These are phyloP conservation scores for Calocera viscosa DNA, from an alignment of 768 basidiomycete species.

Conservation along the genomic window DNA sequence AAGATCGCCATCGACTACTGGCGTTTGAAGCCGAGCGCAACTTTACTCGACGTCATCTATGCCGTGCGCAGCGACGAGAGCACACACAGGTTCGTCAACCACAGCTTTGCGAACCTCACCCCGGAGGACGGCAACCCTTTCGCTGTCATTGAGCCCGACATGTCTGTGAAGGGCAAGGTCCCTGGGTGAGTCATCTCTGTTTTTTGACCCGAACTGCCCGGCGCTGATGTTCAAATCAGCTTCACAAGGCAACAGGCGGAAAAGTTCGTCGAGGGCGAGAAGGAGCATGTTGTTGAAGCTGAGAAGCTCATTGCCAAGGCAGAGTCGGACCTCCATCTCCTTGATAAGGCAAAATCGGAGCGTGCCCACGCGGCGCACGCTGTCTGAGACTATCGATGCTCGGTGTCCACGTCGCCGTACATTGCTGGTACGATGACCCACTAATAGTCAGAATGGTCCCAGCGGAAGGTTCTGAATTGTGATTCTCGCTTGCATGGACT, in stretches of 20 bases:
- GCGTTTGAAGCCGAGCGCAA: slow-evolving; percentile 61
- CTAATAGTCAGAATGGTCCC: no score
- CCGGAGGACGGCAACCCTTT: slow-evolving; percentile 80
- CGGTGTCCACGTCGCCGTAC: no score
- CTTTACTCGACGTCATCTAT: slow-evolving; percentile 75
- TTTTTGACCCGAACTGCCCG: background rate
- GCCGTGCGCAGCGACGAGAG: slow-evolving; percentile 89
- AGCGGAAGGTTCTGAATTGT: no score
- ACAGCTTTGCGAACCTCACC: slow-evolving; percentile 81
- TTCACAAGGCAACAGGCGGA: slow-evolving; percentile 29
- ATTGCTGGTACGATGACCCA: no score
- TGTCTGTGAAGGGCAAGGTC: slow-evolving; percentile 65
- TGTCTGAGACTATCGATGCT: background rate
- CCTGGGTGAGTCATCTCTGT: slow-evolving; percentile 43
- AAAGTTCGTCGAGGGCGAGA: slow-evolving; percentile 22
- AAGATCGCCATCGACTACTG: slow-evolving; percentile 92
- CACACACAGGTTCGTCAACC: slow-evolving; percentile 73
- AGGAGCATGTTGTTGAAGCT: slow-evolving; percentile 24
- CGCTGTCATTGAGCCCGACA: slow-evolving; percentile 76
- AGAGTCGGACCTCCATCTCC: background rate
- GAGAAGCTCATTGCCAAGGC: slow-evolving; percentile 15
- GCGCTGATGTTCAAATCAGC: slow-evolving; percentile 15
- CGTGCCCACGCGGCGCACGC: background rate
- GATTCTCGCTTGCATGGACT: no score
- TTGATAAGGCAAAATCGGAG: background rate